A percentile compares a stretch with the other conserved stretches of the same genome.
Conservation (phyloP, 768 basidiomycete genomes). For the Mycena maculata region DNA sequence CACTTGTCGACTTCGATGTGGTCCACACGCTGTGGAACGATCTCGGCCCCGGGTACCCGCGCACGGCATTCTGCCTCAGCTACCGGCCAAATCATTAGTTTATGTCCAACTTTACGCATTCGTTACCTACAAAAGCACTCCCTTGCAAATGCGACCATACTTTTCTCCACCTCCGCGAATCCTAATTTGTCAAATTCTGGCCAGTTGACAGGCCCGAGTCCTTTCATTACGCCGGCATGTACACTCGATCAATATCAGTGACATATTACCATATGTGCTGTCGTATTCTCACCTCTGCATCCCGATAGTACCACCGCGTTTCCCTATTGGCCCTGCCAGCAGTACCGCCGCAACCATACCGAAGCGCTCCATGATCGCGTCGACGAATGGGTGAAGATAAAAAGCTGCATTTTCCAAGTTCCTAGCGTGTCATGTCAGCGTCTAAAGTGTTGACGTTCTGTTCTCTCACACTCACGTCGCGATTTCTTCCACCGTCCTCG, state of each 20-base stretch:
- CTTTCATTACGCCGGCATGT: slow-evolving; percentile 6
- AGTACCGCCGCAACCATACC: neutral
- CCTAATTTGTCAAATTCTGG: neutral
- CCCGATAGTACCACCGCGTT: neutral
- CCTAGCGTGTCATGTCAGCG: neutral
- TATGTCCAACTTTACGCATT: too few species aligned
- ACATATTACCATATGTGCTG: neutral
- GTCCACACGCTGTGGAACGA: too few species aligned
- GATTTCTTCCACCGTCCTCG: neutral
- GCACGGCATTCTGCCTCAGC: slow-evolving; percentile 11
- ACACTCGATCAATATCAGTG: slow-evolving; percentile 9
- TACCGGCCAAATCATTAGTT: neutral
- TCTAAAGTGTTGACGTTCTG: neutral
- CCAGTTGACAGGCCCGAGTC: slow-evolving; percentile 1
- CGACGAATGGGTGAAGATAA: slow-evolving; percentile 7
- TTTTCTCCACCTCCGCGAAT: neutral
- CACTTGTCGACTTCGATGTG: neutral
- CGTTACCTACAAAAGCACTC: slow-evolving; percentile 13
- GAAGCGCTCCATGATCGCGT: slow-evolving; percentile 7
- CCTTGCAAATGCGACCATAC: slow-evolving; percentile 2
- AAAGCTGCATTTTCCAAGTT: neutral
- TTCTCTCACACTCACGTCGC: neutral
- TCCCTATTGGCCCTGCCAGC: neutral
- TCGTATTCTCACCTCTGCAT: neutral
- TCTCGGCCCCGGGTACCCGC: neutral